Evolutionary conservation across 495 filamentous ascomycete genomes (phyloP).

Genomic region (Penicillium bovifimosum): DNA sequence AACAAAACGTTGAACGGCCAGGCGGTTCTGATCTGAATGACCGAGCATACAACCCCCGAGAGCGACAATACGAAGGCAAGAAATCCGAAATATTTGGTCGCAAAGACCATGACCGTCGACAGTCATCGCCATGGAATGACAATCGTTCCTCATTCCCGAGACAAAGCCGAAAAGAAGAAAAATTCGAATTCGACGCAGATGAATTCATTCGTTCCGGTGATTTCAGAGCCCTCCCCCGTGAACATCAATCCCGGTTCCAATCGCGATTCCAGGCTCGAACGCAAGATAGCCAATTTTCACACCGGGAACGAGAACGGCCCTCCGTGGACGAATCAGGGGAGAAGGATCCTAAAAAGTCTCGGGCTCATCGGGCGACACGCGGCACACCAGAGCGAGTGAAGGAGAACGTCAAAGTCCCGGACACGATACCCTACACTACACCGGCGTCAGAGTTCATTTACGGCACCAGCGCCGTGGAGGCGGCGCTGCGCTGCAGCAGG

Average conservation of each 20-base stretch:
- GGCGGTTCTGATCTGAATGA: background rate
- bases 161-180: background rate
- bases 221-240: conserved; percentile 25
- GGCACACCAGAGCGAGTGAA: conserved; percentile 36
- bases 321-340: background rate
- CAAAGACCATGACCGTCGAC: background rate
- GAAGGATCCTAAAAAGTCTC: conserved; percentile 5
- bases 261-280: background rate
- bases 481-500: conserved; percentile 62
- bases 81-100: background rate
- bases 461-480: conserved; percentile 72
- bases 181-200: conserved; percentile 25
- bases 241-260: conserved; percentile 18
- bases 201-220: conserved; percentile 34
- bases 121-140: background rate
- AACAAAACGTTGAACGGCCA: background rate
- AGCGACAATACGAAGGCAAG: background rate
- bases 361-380: conserved; percentile 25
- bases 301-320: background rate
- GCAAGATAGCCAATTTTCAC: background rate
- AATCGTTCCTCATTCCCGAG: background rate
- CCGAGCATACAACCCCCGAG: background rate
- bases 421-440: conserved; percentile 71
- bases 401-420: conserved; percentile 37
- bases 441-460: conserved; percentile 90